phyloP scores from a whole-genome alignment of 1,284 basidiomycete species.

The Ceratobasidium sp. region DNA sequence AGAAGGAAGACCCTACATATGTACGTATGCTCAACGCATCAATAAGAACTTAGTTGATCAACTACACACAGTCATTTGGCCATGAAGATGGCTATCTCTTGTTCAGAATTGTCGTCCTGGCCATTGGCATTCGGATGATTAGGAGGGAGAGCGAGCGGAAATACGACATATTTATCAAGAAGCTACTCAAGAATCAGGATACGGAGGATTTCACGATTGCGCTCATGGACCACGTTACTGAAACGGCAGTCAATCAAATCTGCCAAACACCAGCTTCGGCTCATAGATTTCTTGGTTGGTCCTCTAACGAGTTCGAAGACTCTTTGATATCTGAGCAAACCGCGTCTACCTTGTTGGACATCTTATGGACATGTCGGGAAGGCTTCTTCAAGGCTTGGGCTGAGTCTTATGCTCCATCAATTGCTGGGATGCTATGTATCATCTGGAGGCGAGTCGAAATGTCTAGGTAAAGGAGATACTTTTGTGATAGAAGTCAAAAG shows the following conservation, averaged over 20 bases:
- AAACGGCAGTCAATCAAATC: too few relatives aligned
- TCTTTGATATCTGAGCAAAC: not conserved
- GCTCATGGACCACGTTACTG: not conserved
- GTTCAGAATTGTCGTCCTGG: not conserved
- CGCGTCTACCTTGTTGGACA: not conserved
- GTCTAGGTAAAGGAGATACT: not conserved
- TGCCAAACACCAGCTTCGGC: not conserved
- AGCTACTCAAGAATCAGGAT: not conserved
- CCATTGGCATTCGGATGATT: not conserved
- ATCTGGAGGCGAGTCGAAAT: slow-evolving; percentile 6
- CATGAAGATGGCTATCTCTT: slow-evolving; percentile 4
- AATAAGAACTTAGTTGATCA: not conserved
- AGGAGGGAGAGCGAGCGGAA: not conserved
- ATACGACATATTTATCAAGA: not conserved
- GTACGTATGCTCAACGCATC: not conserved
- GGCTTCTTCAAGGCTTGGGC: slow-evolving; percentile 12
- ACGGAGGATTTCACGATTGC: not conserved
- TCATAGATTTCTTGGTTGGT: not conserved
- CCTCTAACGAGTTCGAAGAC: not conserved
- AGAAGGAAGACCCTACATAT: not conserved
- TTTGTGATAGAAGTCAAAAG: not conserved
- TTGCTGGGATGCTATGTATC: not conserved
- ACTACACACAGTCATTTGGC: not conserved
- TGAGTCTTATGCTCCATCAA: not conserved
- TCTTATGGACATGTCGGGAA: slow-evolving; percentile 1